Evolutionary conservation across 2,329 filamentous ascomycete genomes (phyloP), one percentile per base, ranked within the genome.

Genomic region (Talaromyces sp.): DNA sequence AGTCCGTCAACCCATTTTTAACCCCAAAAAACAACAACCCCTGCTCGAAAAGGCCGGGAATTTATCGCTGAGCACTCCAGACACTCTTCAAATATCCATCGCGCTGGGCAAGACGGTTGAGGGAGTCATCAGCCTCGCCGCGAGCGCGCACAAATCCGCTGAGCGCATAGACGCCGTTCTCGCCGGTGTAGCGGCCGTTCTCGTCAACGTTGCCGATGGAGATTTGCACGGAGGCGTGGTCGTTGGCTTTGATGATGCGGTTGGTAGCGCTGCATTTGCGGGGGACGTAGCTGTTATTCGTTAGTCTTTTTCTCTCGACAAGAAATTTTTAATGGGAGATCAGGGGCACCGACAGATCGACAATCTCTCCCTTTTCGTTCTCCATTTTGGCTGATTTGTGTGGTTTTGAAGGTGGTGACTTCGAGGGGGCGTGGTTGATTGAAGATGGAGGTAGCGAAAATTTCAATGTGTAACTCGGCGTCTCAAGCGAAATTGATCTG

Each of bases 201-300:
- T 99, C 95, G 83, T 98, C 94, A 76, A 99, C 95, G 87, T 97
- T 98, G 83, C 90, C 94, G 80, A 99, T 86, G 76, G 90, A 92
- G 83, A 99, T 92, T 85, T 99, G 95, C 76, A 98, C 95, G 70
- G 92, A 96, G 77, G 92, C 94, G 88, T 99, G 95, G 85, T 99
- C 95, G 87, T 98, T 97, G 87, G 95, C 93, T 87, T 97, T 97
- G 90, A 99, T 98, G 88, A 98, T 97, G 85, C 95, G 92, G 92
- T 96, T 96, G 83, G 94, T 97, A 76, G 93, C 93, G 83, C 88
- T 92, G 91, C 94, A 98, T 87, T 97, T 98, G 87, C 94, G 92
- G 82, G 93, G 93, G 87, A 97, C 91, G 89, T 96, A 96, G 82
- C 92, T 96, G 79, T 63, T 19, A 39, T 31, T 14, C 7, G 11